Evolutionary conservation across 305 asterid species (phyloP).

Genomic region (Fraxinus velutina): DNA sequence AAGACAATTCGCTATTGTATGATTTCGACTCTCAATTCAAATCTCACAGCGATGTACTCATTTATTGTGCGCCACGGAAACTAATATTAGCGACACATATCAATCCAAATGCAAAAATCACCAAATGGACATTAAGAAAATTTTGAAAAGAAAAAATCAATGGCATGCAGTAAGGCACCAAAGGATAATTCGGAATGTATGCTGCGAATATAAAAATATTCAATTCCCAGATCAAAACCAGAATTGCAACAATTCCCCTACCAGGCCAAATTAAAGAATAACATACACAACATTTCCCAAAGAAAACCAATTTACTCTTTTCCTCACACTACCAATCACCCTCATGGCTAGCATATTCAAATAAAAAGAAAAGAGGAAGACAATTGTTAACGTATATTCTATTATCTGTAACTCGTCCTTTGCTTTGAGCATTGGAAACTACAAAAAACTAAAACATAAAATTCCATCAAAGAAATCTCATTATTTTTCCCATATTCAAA

Average conservation of each 20-base stretch:
- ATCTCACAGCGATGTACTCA: background rate
- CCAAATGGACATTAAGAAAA: background rate
- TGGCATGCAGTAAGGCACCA: background rate
- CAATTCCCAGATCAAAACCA: background rate
- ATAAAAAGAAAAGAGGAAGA: background rate
- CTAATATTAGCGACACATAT: background rate
- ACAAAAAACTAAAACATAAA: background rate
- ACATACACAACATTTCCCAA: background rate
- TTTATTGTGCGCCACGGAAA: background rate
- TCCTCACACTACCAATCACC: background rate
- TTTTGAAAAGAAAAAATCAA: background rate
- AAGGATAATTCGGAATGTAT: background rate
- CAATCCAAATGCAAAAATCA: background rate
- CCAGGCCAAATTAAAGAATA: background rate
- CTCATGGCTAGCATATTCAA: background rate
- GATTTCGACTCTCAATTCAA: background rate
- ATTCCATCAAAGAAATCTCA: background rate
- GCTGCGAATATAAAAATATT: background rate
- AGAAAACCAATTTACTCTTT: background rate
- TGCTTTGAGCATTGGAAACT: slow-evolving; percentile 4
- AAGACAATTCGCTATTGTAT: background rate
- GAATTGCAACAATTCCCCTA: background rate
- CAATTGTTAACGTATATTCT: background rate
- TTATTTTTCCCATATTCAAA: background rate
- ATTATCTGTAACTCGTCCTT: slow-evolving; percentile 1